These are phyloP conservation scores for Peronospora belbahrii DNA, from an alignment of 352 stramenopile genomes.

Conservation along the genomic window DNA sequence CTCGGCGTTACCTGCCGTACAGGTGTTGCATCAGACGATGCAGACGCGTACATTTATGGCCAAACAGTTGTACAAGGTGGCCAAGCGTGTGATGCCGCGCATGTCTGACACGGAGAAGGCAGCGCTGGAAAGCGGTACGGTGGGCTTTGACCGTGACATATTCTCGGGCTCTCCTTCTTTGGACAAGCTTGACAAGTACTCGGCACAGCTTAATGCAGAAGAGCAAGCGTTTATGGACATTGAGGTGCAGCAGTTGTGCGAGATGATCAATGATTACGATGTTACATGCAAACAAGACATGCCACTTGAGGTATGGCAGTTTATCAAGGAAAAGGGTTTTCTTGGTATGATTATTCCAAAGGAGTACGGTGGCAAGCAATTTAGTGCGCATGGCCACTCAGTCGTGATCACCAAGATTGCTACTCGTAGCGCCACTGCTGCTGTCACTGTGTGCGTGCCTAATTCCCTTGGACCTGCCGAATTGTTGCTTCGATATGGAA, in stretches of 20 bases:
- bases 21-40: conserved; percentile 47
- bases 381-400: conserved; percentile 88
- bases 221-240: conserved; percentile 95
- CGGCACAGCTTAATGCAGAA: conserved; percentile 87
- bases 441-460: conserved; percentile 93
- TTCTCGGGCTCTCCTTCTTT: conserved; percentile 92
- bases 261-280: conserved; percentile 94
- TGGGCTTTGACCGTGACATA: conserved; percentile 97
- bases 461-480: conserved; percentile 96
- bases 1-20: conserved; percentile 38
- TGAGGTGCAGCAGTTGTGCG: conserved; percentile 92
- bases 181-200: conserved; percentile 91
- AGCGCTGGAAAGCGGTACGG: conserved; percentile 91
- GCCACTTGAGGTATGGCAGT: conserved; percentile 90
- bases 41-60: conserved; percentile 77
- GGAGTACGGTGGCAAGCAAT: conserved; percentile 89
- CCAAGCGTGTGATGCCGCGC: conserved; percentile 92
- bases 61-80: conserved; percentile 89
- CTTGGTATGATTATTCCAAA: conserved; percentile 98
- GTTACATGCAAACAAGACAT: conserved; percentile 90
- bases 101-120: conserved; percentile 95
- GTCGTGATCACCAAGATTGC: conserved; percentile 91
- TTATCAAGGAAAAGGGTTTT: conserved; percentile 94
- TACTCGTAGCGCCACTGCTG: conserved; percentile 86
- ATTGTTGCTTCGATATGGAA: conserved; percentile 93